phyloP scores from a whole-genome alignment of 208 protist species.

The Histomonas meleagridis region DNA sequence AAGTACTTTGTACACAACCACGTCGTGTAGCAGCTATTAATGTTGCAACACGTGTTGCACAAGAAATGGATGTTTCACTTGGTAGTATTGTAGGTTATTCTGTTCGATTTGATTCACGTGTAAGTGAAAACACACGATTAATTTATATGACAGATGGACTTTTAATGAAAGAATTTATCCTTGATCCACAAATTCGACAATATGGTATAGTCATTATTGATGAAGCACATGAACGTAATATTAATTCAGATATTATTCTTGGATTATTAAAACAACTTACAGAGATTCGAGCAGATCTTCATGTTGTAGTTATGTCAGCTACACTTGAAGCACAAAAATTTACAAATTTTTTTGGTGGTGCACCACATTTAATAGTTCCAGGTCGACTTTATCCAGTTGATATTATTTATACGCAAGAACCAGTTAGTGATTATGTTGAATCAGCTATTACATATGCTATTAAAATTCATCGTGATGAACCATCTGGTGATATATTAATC shows the following conservation, averaged over 20 bases:
- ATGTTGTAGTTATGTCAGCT: slow-evolving; percentile 50
- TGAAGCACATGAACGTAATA: slow-evolving; percentile 54
- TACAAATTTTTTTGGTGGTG: slow-evolving; percentile 19
- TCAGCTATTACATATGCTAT: neutral
- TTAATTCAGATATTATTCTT: slow-evolving; percentile 50
- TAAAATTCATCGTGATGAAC: slow-evolving; percentile 44
- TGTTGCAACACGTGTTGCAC: slow-evolving; percentile 55
- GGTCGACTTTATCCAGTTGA: slow-evolving; percentile 67
- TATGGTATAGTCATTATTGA: slow-evolving; percentile 58
- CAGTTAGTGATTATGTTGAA: slow-evolving; percentile 20
- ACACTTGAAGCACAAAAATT: slow-evolving; percentile 51
- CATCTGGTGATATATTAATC: slow-evolving; percentile 46
- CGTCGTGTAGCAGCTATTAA: slow-evolving; percentile 60
- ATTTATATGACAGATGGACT: slow-evolving; percentile 70
- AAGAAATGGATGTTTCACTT: slow-evolving; percentile 55
- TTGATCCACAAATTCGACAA: slow-evolving; percentile 56
- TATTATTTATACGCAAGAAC: slow-evolving; percentile 68
- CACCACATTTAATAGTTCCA: slow-evolving; percentile 60
- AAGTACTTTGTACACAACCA: slow-evolving; percentile 59
- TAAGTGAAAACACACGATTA: slow-evolving; percentile 49
- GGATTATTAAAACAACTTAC: slow-evolving; percentile 45
- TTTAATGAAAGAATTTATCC: slow-evolving; percentile 62
- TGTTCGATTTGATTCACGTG: slow-evolving; percentile 49
- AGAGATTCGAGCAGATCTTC: slow-evolving; percentile 37
- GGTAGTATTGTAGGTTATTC: slow-evolving; percentile 54